These are phyloP conservation scores for Akanthomyces uredinophilus DNA, from an alignment of 2,329 filamentous ascomycete genomes.

Conservation along the genomic window DNA sequence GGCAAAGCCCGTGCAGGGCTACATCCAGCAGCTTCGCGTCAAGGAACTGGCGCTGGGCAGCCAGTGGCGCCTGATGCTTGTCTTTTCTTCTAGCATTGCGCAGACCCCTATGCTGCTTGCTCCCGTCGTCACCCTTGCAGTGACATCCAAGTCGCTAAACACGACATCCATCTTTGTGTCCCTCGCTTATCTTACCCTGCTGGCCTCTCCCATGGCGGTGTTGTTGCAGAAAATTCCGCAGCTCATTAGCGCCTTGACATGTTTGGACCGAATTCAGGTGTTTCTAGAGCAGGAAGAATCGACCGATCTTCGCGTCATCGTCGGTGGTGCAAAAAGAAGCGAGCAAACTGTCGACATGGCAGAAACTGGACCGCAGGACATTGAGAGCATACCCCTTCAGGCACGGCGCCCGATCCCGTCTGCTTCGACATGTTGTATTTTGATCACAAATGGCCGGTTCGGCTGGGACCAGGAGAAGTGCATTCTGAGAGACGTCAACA, in stretches of 20 bases:
- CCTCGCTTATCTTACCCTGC: conserved; percentile 25
- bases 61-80: conserved; percentile 15
- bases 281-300: background rate
- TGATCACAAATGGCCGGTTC: conserved; percentile 22
- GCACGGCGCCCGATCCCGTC: too few relatives aligned
- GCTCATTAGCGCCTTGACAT: background rate
- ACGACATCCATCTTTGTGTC: conserved; percentile 20
- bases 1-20: background rate
- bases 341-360: background rate
- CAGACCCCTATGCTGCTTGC: conserved; percentile 31
- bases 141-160: conserved; percentile 25
- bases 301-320: background rate
- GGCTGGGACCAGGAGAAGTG: conserved; percentile 27
- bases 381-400: background rate
- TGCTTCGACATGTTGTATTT: background rate
- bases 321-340: background rate
- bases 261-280: background rate
- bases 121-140: conserved; percentile 29
- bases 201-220: conserved; percentile 22
- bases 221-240: conserved; percentile 20
- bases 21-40: conserved; percentile 17
- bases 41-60: conserved; percentile 18
- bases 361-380: background rate
- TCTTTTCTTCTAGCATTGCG: conserved; percentile 18
- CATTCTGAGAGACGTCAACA: conserved; percentile 27